phyloP scores from a whole-genome alignment of 176 grass and related monocot species.

The Zoysia japonica region DNA sequence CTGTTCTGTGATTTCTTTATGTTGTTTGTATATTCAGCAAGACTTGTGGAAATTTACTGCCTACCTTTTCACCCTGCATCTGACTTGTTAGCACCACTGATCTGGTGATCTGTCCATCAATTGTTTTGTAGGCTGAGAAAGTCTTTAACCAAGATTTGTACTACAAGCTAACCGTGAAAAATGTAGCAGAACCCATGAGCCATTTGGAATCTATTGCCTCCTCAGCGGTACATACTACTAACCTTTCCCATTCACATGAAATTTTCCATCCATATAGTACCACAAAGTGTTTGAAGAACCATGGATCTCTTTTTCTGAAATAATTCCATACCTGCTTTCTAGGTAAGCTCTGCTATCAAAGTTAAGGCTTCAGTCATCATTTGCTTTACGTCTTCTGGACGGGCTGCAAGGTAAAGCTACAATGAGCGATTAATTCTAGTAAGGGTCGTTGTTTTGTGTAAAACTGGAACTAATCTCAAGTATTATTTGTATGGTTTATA shows the following conservation, averaged over 20 bases:
- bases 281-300: background rate
- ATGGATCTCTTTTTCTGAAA: conserved; percentile 26
- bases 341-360: conserved; percentile 99
- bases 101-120: conserved; percentile 11
- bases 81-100: background rate
- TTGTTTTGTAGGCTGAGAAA: conserved; percentile 82
- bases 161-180: conserved; percentile 94
- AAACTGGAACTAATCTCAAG: background rate
- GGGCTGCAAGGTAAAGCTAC: conserved; percentile 84
- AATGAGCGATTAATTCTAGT: background rate
- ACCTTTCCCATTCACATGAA: conserved; percentile 13
- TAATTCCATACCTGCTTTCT: conserved; percentile 26
- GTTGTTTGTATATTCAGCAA: background rate
- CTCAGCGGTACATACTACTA: conserved; percentile 58
- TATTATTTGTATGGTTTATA: conserved; percentile 43
- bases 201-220: conserved; percentile 99
- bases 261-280: background rate
- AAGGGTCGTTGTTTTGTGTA: background rate
- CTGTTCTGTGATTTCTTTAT: conserved; percentile 14
- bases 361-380: conserved; percentile 97
- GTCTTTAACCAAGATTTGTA: conserved; percentile 99
- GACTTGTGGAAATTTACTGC: background rate
- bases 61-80: background rate
- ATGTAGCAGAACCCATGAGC: conserved; percentile 94
- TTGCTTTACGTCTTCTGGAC: conserved; percentile 95